Conservation (phyloP, 1,284 basidiomycete genomes). For the Ganoderma lingzhi region DNA sequence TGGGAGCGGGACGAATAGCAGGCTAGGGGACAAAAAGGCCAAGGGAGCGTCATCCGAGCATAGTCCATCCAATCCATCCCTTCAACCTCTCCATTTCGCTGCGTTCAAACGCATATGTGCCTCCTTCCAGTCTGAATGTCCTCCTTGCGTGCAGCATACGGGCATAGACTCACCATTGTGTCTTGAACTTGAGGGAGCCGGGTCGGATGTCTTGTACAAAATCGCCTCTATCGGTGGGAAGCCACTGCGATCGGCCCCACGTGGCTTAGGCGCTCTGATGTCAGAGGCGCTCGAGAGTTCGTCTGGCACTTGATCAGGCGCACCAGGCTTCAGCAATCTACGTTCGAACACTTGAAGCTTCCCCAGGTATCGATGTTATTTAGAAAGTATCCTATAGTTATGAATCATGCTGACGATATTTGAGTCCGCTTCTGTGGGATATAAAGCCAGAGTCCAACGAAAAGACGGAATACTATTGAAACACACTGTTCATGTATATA, state of each 20-base stretch:
- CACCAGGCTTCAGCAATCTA: too few relatives aligned
- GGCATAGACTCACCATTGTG: conserved; percentile 45
- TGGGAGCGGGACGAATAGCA: conserved; percentile 20
- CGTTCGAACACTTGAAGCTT: background rate
- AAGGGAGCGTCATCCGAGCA: conserved; percentile 41
- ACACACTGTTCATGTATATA: too few relatives aligned
- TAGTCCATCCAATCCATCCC: conserved; percentile 41
- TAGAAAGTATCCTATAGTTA: background rate
- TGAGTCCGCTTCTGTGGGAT: too few relatives aligned
- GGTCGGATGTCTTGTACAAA: conserved; percentile 34
- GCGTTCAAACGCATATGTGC: conserved; percentile 33
- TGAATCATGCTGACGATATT: background rate
- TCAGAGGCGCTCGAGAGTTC: background rate
- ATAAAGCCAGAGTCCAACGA: too few relatives aligned
- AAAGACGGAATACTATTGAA: too few relatives aligned
- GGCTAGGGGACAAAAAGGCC: conserved; percentile 40
- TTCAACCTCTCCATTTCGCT: conserved; percentile 36
- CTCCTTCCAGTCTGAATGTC: conserved; percentile 24
- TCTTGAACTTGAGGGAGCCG: conserved; percentile 46
- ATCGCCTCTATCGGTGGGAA: conserved; percentile 28
- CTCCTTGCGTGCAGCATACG: conserved; percentile 32
- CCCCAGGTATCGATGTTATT: too few relatives aligned
- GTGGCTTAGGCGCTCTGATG: conserved; percentile 23
- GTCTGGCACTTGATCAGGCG: too few relatives aligned
- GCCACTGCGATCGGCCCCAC: conserved; percentile 30